Evolutionary conservation across 2,329 filamentous ascomycete species (phyloP).

Genomic region (Elsinoe necatrix): DNA sequence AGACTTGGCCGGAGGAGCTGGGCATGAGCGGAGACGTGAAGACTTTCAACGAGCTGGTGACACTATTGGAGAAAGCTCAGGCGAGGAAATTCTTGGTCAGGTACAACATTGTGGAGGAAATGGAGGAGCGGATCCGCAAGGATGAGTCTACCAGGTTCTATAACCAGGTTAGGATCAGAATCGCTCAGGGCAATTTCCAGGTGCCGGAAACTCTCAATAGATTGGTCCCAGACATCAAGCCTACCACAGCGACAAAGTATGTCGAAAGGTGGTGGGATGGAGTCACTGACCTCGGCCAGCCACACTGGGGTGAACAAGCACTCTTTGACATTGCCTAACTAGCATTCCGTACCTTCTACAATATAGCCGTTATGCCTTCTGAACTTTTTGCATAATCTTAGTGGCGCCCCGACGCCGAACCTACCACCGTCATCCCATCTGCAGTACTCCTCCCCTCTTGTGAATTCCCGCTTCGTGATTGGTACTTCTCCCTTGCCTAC

Average conservation of each 20-base stretch:
- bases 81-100: constrained; percentile 24
- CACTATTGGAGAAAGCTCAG: constrained; percentile 24
- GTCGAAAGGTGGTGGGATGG: constrained; percentile 26
- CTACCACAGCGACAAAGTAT: constrained; percentile 22
- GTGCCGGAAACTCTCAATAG: constrained; percentile 25
- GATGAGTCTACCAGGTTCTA: constrained; percentile 24
- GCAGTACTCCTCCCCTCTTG: constrained; percentile 29
- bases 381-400: constrained; percentile 26
- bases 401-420: constrained; percentile 32
- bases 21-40: constrained; percentile 30
- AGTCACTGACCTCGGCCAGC: constrained; percentile 21
- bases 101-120: constrained; percentile 22
- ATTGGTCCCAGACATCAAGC: constrained; percentile 24
- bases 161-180: constrained; percentile 24
- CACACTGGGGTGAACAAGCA: constrained; percentile 19
- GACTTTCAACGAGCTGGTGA: constrained; percentile 23
- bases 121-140: constrained; percentile 19
- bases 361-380: not conserved
- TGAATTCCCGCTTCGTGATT: constrained; percentile 25
- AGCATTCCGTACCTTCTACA: not conserved
- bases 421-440: constrained; percentile 31
- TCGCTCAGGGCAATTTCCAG: constrained; percentile 22
- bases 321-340: constrained; percentile 15
- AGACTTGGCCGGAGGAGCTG: constrained; percentile 37
- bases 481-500: constrained; percentile 30